Percentiles rank a stretch among this genome's conserved stretches.
These are phyloP conservation scores for Coccinonectria pachysandricola DNA, from an alignment of 2,329 filamentous ascomycete genomes.

Conservation along the genomic window DNA sequence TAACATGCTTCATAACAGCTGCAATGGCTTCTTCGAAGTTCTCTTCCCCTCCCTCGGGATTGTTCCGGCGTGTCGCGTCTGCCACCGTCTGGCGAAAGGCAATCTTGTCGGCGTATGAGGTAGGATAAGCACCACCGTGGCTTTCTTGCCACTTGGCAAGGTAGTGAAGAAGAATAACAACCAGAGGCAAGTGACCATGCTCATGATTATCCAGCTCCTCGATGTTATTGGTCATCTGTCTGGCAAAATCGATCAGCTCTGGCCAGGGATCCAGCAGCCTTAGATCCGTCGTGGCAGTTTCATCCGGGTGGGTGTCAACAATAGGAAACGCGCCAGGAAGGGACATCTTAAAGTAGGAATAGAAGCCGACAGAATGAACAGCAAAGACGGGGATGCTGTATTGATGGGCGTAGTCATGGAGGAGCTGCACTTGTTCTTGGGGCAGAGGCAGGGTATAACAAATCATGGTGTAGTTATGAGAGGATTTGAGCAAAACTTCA, in stretches of 20 bases:
- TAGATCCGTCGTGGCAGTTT: conserved; percentile 74
- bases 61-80: conserved; percentile 57
- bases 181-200: conserved; percentile 85
- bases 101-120: conserved; percentile 74
- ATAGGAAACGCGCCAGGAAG: conserved; percentile 77
- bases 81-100: conserved; percentile 66
- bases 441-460: conserved; percentile 43
- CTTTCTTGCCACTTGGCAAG: conserved; percentile 67
- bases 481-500: conserved; percentile 29
- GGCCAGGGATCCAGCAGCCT: conserved; percentile 79
- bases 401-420: conserved; percentile 38
- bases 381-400: conserved; percentile 66
- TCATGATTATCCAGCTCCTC: conserved; percentile 64
- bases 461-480: conserved; percentile 40
- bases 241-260: conserved; percentile 59
- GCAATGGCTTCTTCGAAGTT: conserved; percentile 90
- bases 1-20: conserved; percentile 81
- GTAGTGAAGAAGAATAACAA: conserved; percentile 73
- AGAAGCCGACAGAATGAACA: conserved; percentile 85
- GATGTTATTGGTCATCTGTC: conserved; percentile 57
- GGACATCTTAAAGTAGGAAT: conserved; percentile 74
- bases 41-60: conserved; percentile 80
- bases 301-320: conserved; percentile 90
- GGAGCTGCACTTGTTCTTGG: conserved; percentile 30
- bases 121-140: conserved; percentile 59